Percentiles rank a stretch among this genome's conserved stretches.
Conservation (phyloP, 345 rosid species). For the Reutealis trisperma region DNA sequence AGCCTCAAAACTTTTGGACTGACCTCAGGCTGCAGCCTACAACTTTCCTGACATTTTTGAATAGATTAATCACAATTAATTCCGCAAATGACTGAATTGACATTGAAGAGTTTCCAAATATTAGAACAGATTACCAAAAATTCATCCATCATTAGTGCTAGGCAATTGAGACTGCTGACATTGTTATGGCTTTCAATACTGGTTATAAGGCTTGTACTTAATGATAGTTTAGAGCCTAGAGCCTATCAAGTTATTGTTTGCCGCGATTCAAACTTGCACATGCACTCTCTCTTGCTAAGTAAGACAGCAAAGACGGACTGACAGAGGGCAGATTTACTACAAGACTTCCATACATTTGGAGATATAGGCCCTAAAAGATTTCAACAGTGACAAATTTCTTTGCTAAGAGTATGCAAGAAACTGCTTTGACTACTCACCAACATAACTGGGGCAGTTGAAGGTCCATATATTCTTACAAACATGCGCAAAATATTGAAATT, state of each 20-base stretch:
- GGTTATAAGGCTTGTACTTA: neutral
- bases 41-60: no score
- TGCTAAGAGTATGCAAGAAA: neutral
- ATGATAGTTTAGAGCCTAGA: neutral
- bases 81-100: neutral
- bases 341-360: neutral
- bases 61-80: neutral
- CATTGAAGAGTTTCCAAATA: neutral
- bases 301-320: no score
- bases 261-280: neutral
- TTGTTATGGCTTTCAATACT: neutral
- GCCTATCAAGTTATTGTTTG: neutral
- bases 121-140: neutral
- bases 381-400: neutral
- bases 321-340: neutral
- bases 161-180: neutral
- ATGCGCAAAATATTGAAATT: conserved; percentile 75
- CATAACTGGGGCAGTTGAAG: conserved; percentile 63
- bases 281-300: neutral
- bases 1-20: no score
- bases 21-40: no score
- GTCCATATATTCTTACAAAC: conserved; percentile 78
- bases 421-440: conserved; percentile 49
- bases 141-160: neutral
- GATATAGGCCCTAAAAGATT: no score